These are phyloP conservation scores for Halophytophthora batemanensis DNA, from an alignment of 352 stramenopile species.

Conservation along the genomic window DNA sequence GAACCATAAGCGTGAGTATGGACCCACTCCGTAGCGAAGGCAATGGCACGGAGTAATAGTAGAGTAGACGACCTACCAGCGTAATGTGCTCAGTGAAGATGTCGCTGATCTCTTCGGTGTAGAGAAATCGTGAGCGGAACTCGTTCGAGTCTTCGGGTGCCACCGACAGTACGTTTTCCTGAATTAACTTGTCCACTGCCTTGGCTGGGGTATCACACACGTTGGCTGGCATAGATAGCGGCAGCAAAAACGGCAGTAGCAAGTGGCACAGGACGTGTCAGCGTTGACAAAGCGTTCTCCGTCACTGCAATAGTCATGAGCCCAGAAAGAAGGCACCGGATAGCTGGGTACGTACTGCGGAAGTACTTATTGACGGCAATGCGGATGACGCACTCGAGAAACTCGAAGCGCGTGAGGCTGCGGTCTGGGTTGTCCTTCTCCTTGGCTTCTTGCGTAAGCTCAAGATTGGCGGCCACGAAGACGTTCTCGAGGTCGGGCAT, in stretches of 20 bases:
- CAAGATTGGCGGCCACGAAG: slow-evolving; percentile 77
- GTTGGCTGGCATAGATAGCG: slow-evolving; percentile 33
- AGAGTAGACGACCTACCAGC: slow-evolving; percentile 51
- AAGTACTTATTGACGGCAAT: slow-evolving; percentile 83
- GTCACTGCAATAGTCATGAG: too few relatives aligned
- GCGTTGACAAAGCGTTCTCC: not conserved
- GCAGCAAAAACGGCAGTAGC: not conserved
- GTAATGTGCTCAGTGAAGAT: slow-evolving; percentile 70
- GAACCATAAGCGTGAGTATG: not conserved
- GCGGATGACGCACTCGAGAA: slow-evolving; percentile 69
- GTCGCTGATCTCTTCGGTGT: slow-evolving; percentile 76
- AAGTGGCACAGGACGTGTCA: too few relatives aligned
- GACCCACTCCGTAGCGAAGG: too few relatives aligned
- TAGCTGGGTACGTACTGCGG: slow-evolving; percentile 35
- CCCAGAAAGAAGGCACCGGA: not conserved
- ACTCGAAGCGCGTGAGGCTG: slow-evolving; percentile 76
- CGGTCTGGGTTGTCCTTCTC: slow-evolving; percentile 78
- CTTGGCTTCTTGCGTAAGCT: slow-evolving; percentile 75
- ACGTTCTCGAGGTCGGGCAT: slow-evolving; percentile 71
- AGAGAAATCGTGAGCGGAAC: slow-evolving; percentile 64
- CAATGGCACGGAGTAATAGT: too few relatives aligned
- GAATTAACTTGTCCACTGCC: slow-evolving; percentile 63
- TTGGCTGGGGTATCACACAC: slow-evolving; percentile 64
- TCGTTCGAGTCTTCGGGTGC: slow-evolving; percentile 63
- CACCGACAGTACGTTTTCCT: slow-evolving; percentile 52